Conservation (phyloP, 2,329 filamentous ascomycete species). For the Conoideocrella luteorostrata region DNA sequence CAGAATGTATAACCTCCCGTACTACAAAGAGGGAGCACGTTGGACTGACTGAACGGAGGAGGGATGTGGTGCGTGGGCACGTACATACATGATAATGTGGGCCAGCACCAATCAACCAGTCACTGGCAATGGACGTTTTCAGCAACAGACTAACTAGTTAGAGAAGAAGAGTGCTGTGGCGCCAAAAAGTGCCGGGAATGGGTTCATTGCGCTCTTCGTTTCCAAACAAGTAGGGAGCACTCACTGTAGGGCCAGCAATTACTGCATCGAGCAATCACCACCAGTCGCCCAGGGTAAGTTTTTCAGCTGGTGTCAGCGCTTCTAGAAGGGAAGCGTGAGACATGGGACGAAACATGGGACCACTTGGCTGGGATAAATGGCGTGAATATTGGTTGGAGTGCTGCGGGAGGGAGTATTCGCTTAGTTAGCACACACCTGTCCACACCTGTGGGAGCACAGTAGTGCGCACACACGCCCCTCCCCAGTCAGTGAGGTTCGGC, state of each 20-base stretch:
- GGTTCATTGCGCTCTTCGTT: neutral
- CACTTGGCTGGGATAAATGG: slow-evolving; percentile 5
- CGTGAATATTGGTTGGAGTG: slow-evolving; percentile 1
- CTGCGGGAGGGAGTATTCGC: neutral
- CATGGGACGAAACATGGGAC: slow-evolving; percentile 5
- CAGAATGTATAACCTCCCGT: too few relatives aligned
- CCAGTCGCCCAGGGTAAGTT: neutral
- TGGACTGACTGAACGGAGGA: too few relatives aligned
- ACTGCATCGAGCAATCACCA: slow-evolving; percentile 1
- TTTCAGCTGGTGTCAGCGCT: slow-evolving; percentile 6
- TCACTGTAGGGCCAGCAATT: neutral
- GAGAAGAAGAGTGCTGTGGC: too few relatives aligned
- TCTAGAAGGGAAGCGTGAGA: slow-evolving; percentile 12
- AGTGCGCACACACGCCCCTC: too few relatives aligned
- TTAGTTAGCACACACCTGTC: slow-evolving; percentile 1
- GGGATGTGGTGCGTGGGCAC: too few relatives aligned
- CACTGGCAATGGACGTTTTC: too few relatives aligned
- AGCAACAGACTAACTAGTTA: too few relatives aligned
- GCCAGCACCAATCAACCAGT: too few relatives aligned
- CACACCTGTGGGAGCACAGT: too few relatives aligned
- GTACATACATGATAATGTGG: too few relatives aligned
- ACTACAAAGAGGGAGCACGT: too few relatives aligned
- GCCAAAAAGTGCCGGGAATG: neutral
- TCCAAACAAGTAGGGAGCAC: neutral
- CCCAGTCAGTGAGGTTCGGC: too few relatives aligned